These are phyloP conservation scores for Aspergillus viridinutans DNA, from an alignment of 2,329 filamentous ascomycete species.

Conservation along the genomic window DNA sequence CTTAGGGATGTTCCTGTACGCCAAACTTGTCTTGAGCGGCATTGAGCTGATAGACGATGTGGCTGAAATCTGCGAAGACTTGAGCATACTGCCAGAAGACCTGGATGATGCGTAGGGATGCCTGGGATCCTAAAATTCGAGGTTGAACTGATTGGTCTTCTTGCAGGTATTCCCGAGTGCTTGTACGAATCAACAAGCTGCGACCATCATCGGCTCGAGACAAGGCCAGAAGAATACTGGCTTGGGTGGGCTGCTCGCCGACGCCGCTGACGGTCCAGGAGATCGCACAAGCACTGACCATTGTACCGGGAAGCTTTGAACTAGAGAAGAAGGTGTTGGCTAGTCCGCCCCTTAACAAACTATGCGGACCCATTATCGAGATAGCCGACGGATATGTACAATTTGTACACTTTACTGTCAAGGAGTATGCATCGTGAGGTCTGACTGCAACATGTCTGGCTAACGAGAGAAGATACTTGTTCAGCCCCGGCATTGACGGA, in stretches of 20 bases:
- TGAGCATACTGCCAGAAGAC: conserved; percentile 23
- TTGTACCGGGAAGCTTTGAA: not conserved
- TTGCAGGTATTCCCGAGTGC: conserved; percentile 3
- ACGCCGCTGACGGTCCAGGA: conserved; percentile 13
- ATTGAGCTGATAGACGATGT: conserved; percentile 4
- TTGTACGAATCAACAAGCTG: not conserved
- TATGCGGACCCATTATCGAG: conserved; percentile 32
- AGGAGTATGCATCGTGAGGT: conserved; percentile 38
- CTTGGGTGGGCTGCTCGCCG: conserved; percentile 19
- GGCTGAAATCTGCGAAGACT: conserved; percentile 22
- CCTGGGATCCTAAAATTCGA: not conserved
- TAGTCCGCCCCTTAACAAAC: conserved; percentile 10
- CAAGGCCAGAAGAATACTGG: conserved; percentile 13
- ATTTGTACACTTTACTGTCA: conserved; percentile 33
- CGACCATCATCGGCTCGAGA: not conserved
- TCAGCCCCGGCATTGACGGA: not conserved
- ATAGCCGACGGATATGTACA: conserved; percentile 23
- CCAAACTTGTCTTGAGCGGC: no score
- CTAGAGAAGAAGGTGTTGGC: not conserved
- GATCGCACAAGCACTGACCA: conserved; percentile 15
- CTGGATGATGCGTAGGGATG: conserved; percentile 28
- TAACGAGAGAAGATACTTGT: not conserved
- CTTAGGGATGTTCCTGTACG: conserved; percentile 7
- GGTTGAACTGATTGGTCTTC: not conserved
- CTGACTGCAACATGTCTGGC: no score